Conservation (phyloP, 2,329 filamentous ascomycete species). For the Talaromyces sp. region DNA sequence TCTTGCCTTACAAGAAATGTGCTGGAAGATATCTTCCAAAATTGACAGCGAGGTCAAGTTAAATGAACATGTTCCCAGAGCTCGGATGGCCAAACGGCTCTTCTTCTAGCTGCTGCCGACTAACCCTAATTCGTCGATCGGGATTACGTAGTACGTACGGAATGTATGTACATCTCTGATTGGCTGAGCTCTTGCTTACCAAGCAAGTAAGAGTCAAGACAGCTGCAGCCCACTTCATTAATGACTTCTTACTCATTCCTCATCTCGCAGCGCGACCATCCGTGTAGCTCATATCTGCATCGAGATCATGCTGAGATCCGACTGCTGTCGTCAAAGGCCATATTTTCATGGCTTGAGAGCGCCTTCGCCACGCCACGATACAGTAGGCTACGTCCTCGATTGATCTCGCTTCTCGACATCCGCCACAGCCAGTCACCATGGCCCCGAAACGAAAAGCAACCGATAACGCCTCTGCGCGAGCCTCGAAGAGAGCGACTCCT, state of each 20-base stretch:
- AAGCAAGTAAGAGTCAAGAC: slow-evolving; percentile 5
- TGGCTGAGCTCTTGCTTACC: background rate
- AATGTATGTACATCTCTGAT: background rate
- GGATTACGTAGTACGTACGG: background rate
- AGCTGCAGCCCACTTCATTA: background rate
- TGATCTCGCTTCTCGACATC: background rate
- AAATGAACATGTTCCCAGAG: background rate
- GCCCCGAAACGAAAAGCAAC: slow-evolving; percentile 58
- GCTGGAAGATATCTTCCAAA: background rate
- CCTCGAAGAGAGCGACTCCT: slow-evolving; percentile 48
- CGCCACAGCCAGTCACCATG: slow-evolving; percentile 46
- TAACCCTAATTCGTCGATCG: background rate
- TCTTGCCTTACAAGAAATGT: slow-evolving; percentile 25
- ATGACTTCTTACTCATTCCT: background rate
- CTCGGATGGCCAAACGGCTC: slow-evolving; percentile 1
- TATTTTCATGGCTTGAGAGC: background rate
- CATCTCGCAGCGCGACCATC: background rate
- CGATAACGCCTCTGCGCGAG: slow-evolving; percentile 41
- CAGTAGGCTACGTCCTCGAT: background rate
- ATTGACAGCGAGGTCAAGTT: too few species aligned
- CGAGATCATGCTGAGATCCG: slow-evolving; percentile 14
- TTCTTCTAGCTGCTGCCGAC: background rate
- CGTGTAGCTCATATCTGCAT: background rate
- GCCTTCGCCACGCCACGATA: background rate
- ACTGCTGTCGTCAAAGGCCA: slow-evolving; percentile 9